Conservation (phyloP, 805 yeast genomes). For the Starmerella cellae region DNA sequence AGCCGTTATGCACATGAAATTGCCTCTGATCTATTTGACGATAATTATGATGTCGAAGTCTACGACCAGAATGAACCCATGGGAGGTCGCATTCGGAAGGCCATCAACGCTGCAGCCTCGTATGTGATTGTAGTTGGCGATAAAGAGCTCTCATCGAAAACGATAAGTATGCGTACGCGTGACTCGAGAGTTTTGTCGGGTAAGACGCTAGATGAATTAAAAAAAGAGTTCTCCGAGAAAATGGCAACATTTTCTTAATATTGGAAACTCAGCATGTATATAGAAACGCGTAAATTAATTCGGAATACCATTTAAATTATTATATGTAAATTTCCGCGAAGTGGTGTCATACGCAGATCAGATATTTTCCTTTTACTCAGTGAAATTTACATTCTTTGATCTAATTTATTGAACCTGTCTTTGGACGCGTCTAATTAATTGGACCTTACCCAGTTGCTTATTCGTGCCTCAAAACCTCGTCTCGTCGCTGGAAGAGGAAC, state of each 20-base stretch:
- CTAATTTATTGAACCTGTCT: too few relatives aligned
- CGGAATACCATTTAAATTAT: neutral
- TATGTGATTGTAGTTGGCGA: conserved; percentile 82
- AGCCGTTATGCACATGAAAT: conserved; percentile 40
- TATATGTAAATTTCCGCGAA: too few relatives aligned
- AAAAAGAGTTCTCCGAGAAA: neutral
- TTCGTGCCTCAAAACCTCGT: too few relatives aligned
- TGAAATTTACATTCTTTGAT: too few relatives aligned
- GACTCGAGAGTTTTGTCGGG: conserved; percentile 32
- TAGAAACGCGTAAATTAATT: neutral
- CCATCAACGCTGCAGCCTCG: conserved; percentile 58
- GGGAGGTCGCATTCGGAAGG: conserved; percentile 68
- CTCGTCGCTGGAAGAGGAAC: too few relatives aligned
- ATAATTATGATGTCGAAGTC: conserved; percentile 59
- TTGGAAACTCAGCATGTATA: neutral
- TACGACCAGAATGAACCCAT: conserved; percentile 67
- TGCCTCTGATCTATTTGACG: conserved; percentile 43
- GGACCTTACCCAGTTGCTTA: too few relatives aligned
- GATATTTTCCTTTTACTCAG: too few relatives aligned
- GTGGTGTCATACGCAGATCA: too few relatives aligned
- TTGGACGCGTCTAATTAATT: too few relatives aligned
- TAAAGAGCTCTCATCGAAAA: conserved; percentile 49
- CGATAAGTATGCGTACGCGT: conserved; percentile 51
- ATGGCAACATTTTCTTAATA: neutral
- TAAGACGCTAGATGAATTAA: conserved; percentile 38